These are phyloP conservation scores for Zygosaccharomyces pseudobailii DNA, from an alignment of 1,139 yeast species.

Conservation along the genomic window DNA sequence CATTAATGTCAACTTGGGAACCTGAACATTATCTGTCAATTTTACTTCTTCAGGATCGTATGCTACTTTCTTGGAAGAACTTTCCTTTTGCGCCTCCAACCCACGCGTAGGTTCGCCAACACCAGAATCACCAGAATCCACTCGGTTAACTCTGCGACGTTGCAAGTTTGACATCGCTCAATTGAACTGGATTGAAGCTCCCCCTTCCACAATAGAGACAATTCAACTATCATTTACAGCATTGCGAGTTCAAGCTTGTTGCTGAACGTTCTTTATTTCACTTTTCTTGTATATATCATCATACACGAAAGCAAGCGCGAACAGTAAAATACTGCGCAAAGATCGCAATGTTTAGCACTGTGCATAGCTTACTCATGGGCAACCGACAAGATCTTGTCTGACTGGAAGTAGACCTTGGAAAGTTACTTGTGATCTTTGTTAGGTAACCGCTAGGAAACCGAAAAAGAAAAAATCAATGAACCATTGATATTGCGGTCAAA, in stretches of 20 bases:
- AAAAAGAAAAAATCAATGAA: no score
- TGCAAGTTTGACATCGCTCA: slow-evolving; percentile 41
- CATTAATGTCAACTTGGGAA: slow-evolving; percentile 84
- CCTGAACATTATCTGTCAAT: slow-evolving; percentile 37
- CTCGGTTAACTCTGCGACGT: slow-evolving; percentile 43
- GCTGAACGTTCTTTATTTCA: background rate
- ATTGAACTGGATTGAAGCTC: background rate
- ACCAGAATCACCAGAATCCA: slow-evolving; percentile 17
- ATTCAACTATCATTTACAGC: background rate
- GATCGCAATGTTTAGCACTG: background rate
- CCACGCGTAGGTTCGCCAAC: slow-evolving; percentile 18
- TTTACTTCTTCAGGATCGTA: slow-evolving; percentile 65
- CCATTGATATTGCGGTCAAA: no score
- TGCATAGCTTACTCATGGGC: background rate
- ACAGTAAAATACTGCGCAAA: background rate
- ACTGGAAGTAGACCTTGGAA: background rate
- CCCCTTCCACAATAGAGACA: background rate
- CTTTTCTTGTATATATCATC: background rate
- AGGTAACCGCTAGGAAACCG: no score
- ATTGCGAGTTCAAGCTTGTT: background rate
- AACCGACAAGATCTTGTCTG: background rate
- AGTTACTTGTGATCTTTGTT: background rate
- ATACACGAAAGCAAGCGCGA: background rate
- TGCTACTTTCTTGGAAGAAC: slow-evolving; percentile 50
- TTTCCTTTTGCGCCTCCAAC: slow-evolving; percentile 21